These are phyloP conservation scores for Euphrasia confusa DNA, from an alignment of 257 asterid species.

Conservation along the genomic window DNA sequence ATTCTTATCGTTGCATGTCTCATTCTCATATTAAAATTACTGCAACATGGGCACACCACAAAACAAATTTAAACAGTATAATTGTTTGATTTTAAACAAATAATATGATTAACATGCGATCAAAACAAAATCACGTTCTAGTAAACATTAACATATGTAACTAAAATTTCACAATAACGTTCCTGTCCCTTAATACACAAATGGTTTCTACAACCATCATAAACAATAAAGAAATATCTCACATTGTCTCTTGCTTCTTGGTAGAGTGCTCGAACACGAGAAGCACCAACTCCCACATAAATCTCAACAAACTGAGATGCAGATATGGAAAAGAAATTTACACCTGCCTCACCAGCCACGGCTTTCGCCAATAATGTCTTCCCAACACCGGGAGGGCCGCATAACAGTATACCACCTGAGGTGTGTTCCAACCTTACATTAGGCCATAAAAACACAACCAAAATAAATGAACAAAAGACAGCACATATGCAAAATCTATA, in stretches of 20 bases:
- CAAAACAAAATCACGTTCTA: background rate
- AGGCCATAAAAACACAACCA: constrained; percentile 8
- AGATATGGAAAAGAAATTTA: constrained; percentile 95
- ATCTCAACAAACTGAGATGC: constrained; percentile 98
- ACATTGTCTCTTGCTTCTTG: constrained; percentile 97
- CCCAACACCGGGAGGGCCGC: constrained; percentile 99
- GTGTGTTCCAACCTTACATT: constrained; percentile 25
- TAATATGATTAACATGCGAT: background rate
- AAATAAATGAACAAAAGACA: constrained; percentile 11
- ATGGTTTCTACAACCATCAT: constrained; percentile 10
- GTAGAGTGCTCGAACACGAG: constrained; percentile 95
- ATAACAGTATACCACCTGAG: constrained; percentile 93
- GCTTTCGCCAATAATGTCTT: constrained; percentile 96
- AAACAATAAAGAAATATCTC: constrained; percentile 26
- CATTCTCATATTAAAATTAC: background rate
- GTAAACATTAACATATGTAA: background rate
- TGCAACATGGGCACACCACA: background rate
- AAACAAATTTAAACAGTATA: background rate
- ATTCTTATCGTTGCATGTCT: background rate
- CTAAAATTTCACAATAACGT: background rate
- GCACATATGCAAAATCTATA: background rate
- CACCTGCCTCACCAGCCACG: constrained; percentile 99
- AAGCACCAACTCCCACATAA: constrained; percentile 98
- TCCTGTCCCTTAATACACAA: constrained; percentile 9
- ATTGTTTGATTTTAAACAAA: background rate